Evolutionary conservation across 2,329 filamentous ascomycete genomes (phyloP), one percentile per base, ranked within the genome.

Genomic region (Fusarium veterinarium): DNA sequence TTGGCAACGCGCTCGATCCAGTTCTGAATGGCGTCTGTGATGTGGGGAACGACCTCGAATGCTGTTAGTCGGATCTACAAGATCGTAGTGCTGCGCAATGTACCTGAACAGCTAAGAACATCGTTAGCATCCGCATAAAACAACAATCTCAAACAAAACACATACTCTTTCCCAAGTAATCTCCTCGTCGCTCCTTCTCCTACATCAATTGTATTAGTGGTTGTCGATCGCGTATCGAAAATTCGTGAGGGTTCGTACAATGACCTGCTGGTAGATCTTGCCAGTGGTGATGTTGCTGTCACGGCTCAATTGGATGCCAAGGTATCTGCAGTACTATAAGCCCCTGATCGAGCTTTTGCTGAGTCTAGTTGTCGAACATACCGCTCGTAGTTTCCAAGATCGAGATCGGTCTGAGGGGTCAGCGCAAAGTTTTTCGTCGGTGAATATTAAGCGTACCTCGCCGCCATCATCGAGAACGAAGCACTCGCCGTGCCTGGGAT

Each of bases 201-300:
- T 80, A 60, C 14, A 58, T 30, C 28, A 61, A 30, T 45, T 31
- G 25, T 41, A 52, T 66, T 30, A 68, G 28, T 46, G 16, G 20
- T 40, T n/a, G 9, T 51, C 3, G 17, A 19, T 60, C 40, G 28
- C 16, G 6, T 37, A 17, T 31, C 8, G 25, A 6, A 13, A 13
- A 9, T 37, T 64, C 28, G 37, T 8, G 40, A 17, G n/a, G 49
- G 25, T 42, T 60, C 88, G 86, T 79, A 92, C 88, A 77, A 97
- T 95, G 60, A 98, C 95, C 77, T 93, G 90, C 79, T 94, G 88
- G 84, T 98, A 98, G 76, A 98, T 94, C 86, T 98, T 98, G 80
- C 96, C 96, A 10, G 95, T 97, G 7, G 96, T 99, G 83, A 99
- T 97, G 83, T 98, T 98, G 86, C 95, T 94, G 76, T 97, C 95